Evolutionary conservation across 306 rosid genomes (phyloP).

Genomic region (Lathyrus aphaca): DNA sequence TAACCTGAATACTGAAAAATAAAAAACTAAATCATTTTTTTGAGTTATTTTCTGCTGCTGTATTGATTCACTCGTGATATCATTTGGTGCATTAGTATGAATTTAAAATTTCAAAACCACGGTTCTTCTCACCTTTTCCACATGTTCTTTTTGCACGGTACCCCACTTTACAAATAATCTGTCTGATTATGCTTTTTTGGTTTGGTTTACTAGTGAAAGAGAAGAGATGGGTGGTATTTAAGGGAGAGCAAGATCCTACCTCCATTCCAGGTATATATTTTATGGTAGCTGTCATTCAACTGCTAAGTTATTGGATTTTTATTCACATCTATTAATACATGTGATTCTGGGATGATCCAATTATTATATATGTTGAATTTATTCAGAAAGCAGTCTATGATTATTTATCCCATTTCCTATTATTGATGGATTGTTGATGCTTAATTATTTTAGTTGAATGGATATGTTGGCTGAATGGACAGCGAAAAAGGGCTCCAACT

Average conservation of each 20-base stretch:
- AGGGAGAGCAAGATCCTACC: constrained; percentile 92
- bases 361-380: constrained; percentile 1
- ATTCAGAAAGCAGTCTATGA: constrained; percentile 27
- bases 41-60: background rate
- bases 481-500: constrained; percentile 96
- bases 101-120: constrained; percentile 25
- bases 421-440: constrained; percentile 36
- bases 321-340: background rate
- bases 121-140: background rate
- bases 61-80: constrained; percentile 27
- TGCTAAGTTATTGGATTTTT: constrained; percentile 7
- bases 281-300: constrained; percentile 22
- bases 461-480: constrained; percentile 98
- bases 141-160: background rate
- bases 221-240: constrained; percentile 94
- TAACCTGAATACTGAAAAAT: background rate
- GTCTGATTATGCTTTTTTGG: constrained; percentile 38
- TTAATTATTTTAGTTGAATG: constrained; percentile 78
- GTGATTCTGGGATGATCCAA: constrained; percentile 6
- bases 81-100: constrained; percentile 11
- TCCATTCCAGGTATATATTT: constrained; percentile 75
- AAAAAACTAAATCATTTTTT: background rate
- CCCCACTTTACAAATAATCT: constrained; percentile 12
- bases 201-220: constrained; percentile 72
- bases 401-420: constrained; percentile 29